A percentile compares a stretch with the other conserved stretches of the same genome.
These are phyloP conservation scores for Paspalum notatum DNA, from an alignment of 176 grass and related monocot genomes.

Conservation along the genomic window DNA sequence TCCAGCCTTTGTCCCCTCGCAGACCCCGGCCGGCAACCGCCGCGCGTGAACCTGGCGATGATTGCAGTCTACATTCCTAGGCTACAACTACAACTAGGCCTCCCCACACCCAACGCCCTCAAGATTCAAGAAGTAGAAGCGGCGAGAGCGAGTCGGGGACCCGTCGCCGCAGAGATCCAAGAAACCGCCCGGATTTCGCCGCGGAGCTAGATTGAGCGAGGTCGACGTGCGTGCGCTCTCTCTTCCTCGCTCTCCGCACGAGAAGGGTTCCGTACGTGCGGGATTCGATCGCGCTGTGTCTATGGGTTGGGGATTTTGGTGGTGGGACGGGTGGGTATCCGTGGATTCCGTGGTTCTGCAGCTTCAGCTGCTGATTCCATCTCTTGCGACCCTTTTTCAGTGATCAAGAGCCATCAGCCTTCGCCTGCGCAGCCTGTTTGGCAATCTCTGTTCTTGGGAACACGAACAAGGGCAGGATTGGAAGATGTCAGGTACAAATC, in stretches of 20 bases:
- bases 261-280: not conserved
- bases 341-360: not conserved
- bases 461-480: not conserved
- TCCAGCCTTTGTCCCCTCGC: too few relatives aligned
- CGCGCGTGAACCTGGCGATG: conserved; percentile 19
- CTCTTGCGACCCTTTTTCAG: not conserved
- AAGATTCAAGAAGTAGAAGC: not conserved
- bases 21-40: too few relatives aligned
- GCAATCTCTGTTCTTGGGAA: not conserved
- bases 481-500: not conserved
- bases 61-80: not conserved
- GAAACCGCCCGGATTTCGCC: not conserved
- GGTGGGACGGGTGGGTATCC: not conserved
- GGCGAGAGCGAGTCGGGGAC: not conserved
- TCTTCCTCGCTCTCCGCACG: not conserved
- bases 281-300: not conserved
- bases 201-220: not conserved
- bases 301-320: not conserved
- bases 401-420: not conserved
- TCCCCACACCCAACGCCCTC: not conserved
- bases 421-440: not conserved
- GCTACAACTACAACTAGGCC: not conserved
- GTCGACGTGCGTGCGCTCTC: conserved; percentile 10
- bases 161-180: not conserved
- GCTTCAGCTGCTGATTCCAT: not conserved